Evolutionary conservation across 176 grass and related monocot genomes (phyloP).

Genomic region (Aegilops longissima): DNA sequence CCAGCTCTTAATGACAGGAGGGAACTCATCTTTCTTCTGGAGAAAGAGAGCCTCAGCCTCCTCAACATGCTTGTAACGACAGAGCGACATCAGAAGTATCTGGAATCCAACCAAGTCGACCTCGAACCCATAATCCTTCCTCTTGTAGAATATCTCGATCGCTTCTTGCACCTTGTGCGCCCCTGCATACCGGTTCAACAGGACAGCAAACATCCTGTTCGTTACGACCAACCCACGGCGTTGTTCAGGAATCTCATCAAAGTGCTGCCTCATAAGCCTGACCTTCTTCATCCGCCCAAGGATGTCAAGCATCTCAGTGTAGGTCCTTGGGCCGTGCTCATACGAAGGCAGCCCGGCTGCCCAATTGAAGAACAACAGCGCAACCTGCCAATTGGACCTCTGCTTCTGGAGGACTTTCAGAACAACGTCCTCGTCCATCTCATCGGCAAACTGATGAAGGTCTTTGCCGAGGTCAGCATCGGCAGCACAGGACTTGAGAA

Average conservation of each 20-base stretch:
- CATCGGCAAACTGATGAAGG: constrained; percentile 27
- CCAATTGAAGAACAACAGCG: constrained; percentile 61
- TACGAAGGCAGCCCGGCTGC: constrained; percentile 22
- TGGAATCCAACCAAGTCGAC: constrained; percentile 66
- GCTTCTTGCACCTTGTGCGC: constrained; percentile 69
- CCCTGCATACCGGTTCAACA: constrained; percentile 62
- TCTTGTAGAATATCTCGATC: constrained; percentile 63
- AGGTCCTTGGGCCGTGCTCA: constrained; percentile 39
- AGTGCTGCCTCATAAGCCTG: constrained; percentile 50
- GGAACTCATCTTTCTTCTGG: constrained; percentile 55
- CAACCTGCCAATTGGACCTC: constrained; percentile 60
- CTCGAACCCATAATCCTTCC: constrained; percentile 59
- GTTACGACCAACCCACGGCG: constrained; percentile 5
- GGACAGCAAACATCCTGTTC: constrained; percentile 59
- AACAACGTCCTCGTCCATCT: constrained; percentile 50
- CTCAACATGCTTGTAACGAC: constrained; percentile 73
- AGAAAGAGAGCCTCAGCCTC: constrained; percentile 76
- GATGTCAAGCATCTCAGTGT: constrained; percentile 66
- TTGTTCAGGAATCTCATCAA: constrained; percentile 53
- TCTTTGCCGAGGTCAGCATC: not conserved
- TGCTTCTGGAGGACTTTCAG: constrained; percentile 54
- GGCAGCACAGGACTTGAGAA: constrained; percentile 37
- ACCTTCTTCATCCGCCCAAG: constrained; percentile 82
- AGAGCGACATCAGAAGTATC: constrained; percentile 67
- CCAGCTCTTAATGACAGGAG: constrained; percentile 70